Evolutionary conservation across 2,329 filamentous ascomycete genomes (phyloP).

Genomic region (Aureobasidium sp.): DNA sequence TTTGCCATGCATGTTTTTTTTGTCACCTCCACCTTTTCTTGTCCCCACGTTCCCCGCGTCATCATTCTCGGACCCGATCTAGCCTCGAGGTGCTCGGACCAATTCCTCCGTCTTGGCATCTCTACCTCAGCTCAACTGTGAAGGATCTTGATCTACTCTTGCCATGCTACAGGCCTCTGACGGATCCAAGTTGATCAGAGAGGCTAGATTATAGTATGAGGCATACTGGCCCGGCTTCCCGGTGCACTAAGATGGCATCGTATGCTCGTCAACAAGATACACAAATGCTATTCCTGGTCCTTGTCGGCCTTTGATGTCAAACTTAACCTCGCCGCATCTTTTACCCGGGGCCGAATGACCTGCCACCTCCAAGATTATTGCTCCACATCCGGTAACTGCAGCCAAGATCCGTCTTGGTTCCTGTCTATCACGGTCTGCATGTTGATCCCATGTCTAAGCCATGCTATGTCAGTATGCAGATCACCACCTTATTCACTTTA

Average conservation of each 20-base stretch:
- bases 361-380: not conserved
- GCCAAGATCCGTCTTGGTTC: slow-evolving; percentile 7
- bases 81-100: no score
- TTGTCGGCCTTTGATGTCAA: slow-evolving; percentile 1
- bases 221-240: not conserved
- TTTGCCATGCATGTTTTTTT: slow-evolving; percentile 5
- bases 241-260: no score
- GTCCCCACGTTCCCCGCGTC: not conserved
- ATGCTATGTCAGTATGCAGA: not conserved
- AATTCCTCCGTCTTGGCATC: not conserved
- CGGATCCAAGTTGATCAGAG: no score
- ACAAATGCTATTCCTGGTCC: not conserved
- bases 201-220: not conserved
- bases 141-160: not conserved
- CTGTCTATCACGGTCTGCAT: slow-evolving; percentile 2
- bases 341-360: not conserved
- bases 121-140: no score
- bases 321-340: not conserved
- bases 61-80: no score
- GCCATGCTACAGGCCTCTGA: no score
- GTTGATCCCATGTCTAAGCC: slow-evolving; percentile 7
- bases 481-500: slow-evolving; percentile 3
- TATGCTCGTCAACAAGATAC: not conserved
- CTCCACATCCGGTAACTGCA: not conserved
- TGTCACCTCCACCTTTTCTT: not conserved